These are phyloP conservation scores for Fragaria ananassa DNA, from an alignment of 306 rosid species.

Conservation along the genomic window DNA sequence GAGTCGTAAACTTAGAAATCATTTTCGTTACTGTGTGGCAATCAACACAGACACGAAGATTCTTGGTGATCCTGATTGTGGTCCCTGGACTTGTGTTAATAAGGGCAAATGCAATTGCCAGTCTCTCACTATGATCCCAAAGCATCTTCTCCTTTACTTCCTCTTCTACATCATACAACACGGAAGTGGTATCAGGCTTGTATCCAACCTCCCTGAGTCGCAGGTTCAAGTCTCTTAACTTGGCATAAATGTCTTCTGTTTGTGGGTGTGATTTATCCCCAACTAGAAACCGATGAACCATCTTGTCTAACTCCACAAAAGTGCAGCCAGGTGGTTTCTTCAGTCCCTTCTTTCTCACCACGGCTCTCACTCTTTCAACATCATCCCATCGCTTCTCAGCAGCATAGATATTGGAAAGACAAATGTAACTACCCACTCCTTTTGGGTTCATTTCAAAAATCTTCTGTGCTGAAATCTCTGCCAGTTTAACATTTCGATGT, in stretches of 20 bases:
- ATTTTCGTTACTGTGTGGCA: constrained; percentile 52
- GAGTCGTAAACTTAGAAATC: constrained; percentile 38
- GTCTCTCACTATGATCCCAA: constrained; percentile 57
- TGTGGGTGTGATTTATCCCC: constrained; percentile 52
- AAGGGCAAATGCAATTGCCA: constrained; percentile 60
- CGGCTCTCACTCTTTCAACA: constrained; percentile 50
- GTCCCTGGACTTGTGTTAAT: constrained; percentile 42
- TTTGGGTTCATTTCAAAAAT: constrained; percentile 50
- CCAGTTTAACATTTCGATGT: constrained; percentile 47
- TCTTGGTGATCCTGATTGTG: constrained; percentile 55
- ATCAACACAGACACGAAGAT: constrained; percentile 57
- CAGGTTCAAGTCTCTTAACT: constrained; percentile 44
- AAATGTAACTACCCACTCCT: constrained; percentile 51
- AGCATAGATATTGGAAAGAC: constrained; percentile 66
- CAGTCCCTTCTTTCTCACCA: constrained; percentile 38
- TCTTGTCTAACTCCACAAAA: constrained; percentile 51
- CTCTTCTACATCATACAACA: constrained; percentile 52
- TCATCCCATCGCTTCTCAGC: constrained; percentile 55
- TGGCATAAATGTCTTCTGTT: constrained; percentile 39
- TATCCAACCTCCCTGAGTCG: constrained; percentile 50
- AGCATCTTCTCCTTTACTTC: constrained; percentile 60
- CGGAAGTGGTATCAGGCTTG: constrained; percentile 59
- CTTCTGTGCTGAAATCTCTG: constrained; percentile 48
- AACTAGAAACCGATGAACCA: constrained; percentile 54
- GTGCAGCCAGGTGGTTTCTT: constrained; percentile 55